Evolutionary conservation across 2,329 filamentous ascomycete genomes (phyloP), one percentile per base, ranked within the genome.

Genomic region (Diaporthe velutina): DNA sequence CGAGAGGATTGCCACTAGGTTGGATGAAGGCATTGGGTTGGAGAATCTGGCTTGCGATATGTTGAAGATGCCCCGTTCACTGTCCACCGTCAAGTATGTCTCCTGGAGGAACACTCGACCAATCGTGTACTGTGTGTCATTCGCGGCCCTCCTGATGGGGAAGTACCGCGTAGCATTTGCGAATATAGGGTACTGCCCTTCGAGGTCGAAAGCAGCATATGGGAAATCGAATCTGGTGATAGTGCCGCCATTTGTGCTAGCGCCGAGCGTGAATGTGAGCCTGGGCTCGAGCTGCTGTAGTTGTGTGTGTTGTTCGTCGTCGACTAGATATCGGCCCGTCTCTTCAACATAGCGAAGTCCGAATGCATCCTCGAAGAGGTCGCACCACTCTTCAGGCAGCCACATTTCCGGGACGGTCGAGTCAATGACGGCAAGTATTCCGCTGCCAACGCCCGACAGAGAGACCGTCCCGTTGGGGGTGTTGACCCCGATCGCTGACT

Each of bases 101-200:
- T 68, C 64, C 25, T 68, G 64, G n/a, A 68, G 64, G 48, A 68
- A 68, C 15, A 52, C 48, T 8, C 64, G 64, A 54, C 64, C 64
- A 22, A 68, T 68, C 25, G 64, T 68, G 30, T 68, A 68, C 35
- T 68, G 64, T 33, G 64, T 54, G n/a, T 68, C 64, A 22, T 68
- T 54, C 19, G 30, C 48, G 8, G 64, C 48, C 48, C 64, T 38
- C 33, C 64, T 68, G 13, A 68, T 68, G 9, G 64, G 64, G 35
- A 68, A 68, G 28, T 68, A 68, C 15, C 64, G 64, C n/a, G 64
- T 68, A n/a, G 64, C 13, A 19, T 68, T 68, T 7, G 48, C 33
- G 33, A 68, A 68, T 3, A 68, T 48, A 13, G 64, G 64, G 33
- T 54, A 54, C 19, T 68, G 64, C 33, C 64, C 64, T 54, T 68